Conservation (phyloP, 2,329 filamentous ascomycete genomes). For the Juglanconis oblonga region DNA sequence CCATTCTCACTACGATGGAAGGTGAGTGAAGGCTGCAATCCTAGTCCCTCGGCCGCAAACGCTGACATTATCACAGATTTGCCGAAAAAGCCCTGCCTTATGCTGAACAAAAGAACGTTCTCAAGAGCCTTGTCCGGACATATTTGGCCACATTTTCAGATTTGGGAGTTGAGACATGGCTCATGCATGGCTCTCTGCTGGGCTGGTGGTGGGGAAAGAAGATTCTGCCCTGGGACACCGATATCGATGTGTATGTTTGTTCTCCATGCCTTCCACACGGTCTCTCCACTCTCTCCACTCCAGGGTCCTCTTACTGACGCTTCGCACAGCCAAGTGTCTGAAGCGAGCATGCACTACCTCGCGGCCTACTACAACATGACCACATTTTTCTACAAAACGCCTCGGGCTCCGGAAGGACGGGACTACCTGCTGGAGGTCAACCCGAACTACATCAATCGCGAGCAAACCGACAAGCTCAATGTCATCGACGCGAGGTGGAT, state of each 20-base stretch:
- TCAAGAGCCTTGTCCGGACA: slow-evolving; percentile 66
- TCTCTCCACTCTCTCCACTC: neutral
- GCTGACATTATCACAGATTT: slow-evolving; percentile 29
- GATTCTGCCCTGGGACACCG: slow-evolving; percentile 75
- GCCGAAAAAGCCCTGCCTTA: slow-evolving; percentile 40
- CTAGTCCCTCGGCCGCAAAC: slow-evolving; percentile 15
- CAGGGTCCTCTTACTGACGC: neutral
- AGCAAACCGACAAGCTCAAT: slow-evolving; percentile 37
- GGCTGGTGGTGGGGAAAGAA: slow-evolving; percentile 82
- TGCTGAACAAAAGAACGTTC: slow-evolving; percentile 56
- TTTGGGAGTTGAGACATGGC: slow-evolving; percentile 72
- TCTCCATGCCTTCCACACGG: neutral
- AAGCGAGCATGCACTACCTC: slow-evolving; percentile 62
- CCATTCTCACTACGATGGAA: slow-evolving; percentile 36
- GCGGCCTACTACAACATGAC: slow-evolving; percentile 65
- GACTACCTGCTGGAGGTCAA: slow-evolving; percentile 50
- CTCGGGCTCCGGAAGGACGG: slow-evolving; percentile 35
- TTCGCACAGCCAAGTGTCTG: slow-evolving; percentile 55
- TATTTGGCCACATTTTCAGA: slow-evolving; percentile 67
- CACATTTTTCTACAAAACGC: slow-evolving; percentile 41
- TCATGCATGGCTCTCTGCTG: slow-evolving; percentile 78
- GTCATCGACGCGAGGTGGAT: slow-evolving; percentile 49
- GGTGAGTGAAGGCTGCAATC: slow-evolving; percentile 22
- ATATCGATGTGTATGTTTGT: slow-evolving; percentile 59
- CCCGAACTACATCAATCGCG: slow-evolving; percentile 38